phyloP scores from a whole-genome alignment of 2,329 filamentous ascomycete genomes.

The Dryadomyces quercivorus region DNA sequence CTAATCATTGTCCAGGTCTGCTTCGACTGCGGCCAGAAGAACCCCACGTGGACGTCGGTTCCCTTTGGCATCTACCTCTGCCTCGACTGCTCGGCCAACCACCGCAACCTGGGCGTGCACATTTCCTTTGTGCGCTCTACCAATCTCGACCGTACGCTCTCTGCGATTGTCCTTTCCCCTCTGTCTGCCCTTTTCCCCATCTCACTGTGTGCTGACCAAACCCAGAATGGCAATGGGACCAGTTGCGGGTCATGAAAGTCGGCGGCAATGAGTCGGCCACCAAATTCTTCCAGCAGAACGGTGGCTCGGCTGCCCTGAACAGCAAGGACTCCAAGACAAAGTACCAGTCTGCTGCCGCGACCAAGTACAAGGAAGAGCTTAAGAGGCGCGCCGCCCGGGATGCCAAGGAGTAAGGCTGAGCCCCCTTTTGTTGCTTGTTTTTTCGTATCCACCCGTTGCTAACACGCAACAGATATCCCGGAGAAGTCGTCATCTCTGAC shows the following conservation, averaged over 20 bases:
- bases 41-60: slow-evolving; percentile 96
- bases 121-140: slow-evolving; percentile 98
- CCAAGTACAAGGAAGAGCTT: slow-evolving; percentile 96
- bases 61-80: slow-evolving; percentile 94
- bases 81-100: slow-evolving; percentile 93
- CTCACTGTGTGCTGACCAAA: not conserved
- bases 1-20: slow-evolving; percentile 52
- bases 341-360: slow-evolving; percentile 85
- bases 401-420: slow-evolving; percentile 58
- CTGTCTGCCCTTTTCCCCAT: not conserved
- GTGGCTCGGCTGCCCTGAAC: slow-evolving; percentile 81
- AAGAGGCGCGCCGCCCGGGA: slow-evolving; percentile 76
- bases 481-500: slow-evolving; percentile 77
- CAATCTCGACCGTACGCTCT: slow-evolving; percentile 83
- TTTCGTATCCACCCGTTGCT: not conserved
- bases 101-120: slow-evolving; percentile 94
- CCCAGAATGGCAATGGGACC: slow-evolving; percentile 95
- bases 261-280: slow-evolving; percentile 96
- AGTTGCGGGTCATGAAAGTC: slow-evolving; percentile 94
- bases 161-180: not conserved
- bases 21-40: slow-evolving; percentile 96
- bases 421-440: not conserved
- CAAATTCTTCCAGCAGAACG: slow-evolving; percentile 96
- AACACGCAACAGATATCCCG: slow-evolving; percentile 52
- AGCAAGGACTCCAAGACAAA: slow-evolving; percentile 97